Conservation (phyloP, 179 eudicot species). For the Vitellaria paradoxa region DNA sequence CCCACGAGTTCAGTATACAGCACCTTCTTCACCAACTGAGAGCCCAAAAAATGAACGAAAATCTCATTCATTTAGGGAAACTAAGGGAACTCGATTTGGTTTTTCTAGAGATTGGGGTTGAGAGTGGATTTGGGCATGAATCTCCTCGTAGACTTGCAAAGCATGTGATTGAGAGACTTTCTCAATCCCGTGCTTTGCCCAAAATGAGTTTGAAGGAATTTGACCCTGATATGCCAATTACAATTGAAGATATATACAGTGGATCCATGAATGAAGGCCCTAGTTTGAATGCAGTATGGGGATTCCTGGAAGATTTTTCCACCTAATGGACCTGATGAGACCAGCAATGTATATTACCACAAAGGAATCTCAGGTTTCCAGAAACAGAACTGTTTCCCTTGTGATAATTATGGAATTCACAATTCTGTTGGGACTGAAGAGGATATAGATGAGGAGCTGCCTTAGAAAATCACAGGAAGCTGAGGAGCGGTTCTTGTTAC, state of each 20-base stretch:
- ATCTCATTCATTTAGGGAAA: slow-evolving; percentile 55
- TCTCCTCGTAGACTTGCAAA: slow-evolving; percentile 81
- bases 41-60: slow-evolving; percentile 51
- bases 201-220: slow-evolving; percentile 36
- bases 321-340: slow-evolving; percentile 15
- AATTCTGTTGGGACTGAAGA: slow-evolving; percentile 25
- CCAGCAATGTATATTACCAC: slow-evolving; percentile 18
- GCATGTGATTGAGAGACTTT: slow-evolving; percentile 79
- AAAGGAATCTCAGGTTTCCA: slow-evolving; percentile 21
- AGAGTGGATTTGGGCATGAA: slow-evolving; percentile 46
- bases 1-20: slow-evolving; percentile 51
- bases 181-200: slow-evolving; percentile 45
- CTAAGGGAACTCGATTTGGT: slow-evolving; percentile 37
- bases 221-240: slow-evolving; percentile 63
- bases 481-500: slow-evolving; percentile 44
- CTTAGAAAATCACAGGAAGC: slow-evolving; percentile 60
- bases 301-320: slow-evolving; percentile 14
- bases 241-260: slow-evolving; percentile 74
- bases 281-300: slow-evolving; percentile 26
- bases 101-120: slow-evolving; percentile 47
- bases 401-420: slow-evolving; percentile 19
- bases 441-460: slow-evolving; percentile 43
- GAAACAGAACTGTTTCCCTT: slow-evolving; percentile 18
- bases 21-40: slow-evolving; percentile 53
- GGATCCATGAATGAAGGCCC: slow-evolving; percentile 33